These are phyloP conservation scores for Kwoniella newhampshirensis DNA, from an alignment of 768 basidiomycete species.

Conservation along the genomic window DNA sequence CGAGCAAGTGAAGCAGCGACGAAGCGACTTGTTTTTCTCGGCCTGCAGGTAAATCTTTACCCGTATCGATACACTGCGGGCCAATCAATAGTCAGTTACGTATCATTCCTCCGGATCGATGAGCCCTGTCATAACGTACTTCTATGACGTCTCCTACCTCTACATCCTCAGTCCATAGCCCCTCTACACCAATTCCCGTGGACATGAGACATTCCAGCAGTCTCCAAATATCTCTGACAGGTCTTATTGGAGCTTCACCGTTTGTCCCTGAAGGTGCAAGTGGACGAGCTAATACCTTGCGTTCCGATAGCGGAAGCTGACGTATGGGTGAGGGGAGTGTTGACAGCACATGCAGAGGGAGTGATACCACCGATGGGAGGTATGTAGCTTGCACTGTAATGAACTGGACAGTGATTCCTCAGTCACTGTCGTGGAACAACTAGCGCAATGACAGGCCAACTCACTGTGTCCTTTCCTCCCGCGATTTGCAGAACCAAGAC, in stretches of 20 bases:
- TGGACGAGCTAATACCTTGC: slow-evolving; percentile 24
- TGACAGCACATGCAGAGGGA: slow-evolving; percentile 30
- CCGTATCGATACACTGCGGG: slow-evolving; percentile 19
- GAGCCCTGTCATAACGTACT: slow-evolving; percentile 21
- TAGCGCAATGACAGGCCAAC: neutral
- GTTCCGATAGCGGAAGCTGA: slow-evolving; percentile 9
- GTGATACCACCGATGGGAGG: slow-evolving; percentile 24
- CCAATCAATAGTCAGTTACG: neutral
- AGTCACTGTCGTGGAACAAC: too few relatives aligned
- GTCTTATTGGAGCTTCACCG: slow-evolving; percentile 12
- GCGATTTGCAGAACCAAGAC: slow-evolving; percentile 38
- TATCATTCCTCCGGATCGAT: too few relatives aligned
- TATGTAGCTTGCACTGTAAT: slow-evolving; percentile 36
- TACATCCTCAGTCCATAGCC: slow-evolving; percentile 18
- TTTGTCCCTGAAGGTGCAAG: slow-evolving; percentile 12
- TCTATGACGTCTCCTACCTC: slow-evolving; percentile 29
- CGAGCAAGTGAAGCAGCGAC: slow-evolving; percentile 31
- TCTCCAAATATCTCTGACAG: slow-evolving; percentile 37
- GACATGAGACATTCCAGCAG: slow-evolving; percentile 42
- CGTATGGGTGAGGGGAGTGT: slow-evolving; percentile 23
- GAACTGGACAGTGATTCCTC: slow-evolving; percentile 21
- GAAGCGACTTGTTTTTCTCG: slow-evolving; percentile 6
- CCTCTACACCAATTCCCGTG: slow-evolving; percentile 13
- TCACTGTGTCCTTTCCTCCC: slow-evolving; percentile 40
- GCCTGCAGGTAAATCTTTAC: slow-evolving; percentile 9